A percentile compares a stretch with the other conserved stretches of the same genome.
These are phyloP conservation scores for Phytophthora agathidicida DNA, from an alignment of 352 stramenopile species.

Conservation along the genomic window DNA sequence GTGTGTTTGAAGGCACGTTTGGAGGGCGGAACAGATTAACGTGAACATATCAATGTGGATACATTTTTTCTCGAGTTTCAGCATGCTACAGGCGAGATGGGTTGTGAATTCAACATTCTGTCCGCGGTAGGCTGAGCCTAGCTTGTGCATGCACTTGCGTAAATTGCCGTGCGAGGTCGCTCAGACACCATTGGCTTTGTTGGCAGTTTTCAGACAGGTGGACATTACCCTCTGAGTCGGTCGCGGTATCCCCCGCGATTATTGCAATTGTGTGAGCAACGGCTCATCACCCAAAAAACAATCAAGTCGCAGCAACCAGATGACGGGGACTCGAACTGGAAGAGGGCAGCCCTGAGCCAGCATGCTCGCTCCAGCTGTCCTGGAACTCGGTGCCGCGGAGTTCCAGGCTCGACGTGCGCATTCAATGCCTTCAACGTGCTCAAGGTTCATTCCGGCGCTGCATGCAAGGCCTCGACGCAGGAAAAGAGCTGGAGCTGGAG, in stretches of 20 bases:
- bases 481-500: conserved; percentile 25
- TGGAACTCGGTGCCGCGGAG: conserved; percentile 3
- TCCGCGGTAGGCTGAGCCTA: too few species aligned
- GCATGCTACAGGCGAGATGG: too few species aligned
- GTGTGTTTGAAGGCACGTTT: too few species aligned
- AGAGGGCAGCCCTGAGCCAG: too few species aligned
- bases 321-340: neutral
- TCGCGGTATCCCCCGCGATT: conserved; percentile 5
- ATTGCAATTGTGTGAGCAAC: conserved; percentile 27
- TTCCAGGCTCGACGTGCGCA: conserved; percentile 5
- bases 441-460: conserved; percentile 5
- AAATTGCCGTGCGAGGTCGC: too few species aligned
- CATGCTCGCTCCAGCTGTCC: conserved; percentile 6
- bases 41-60: too few species aligned
- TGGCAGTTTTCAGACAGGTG: too few species aligned
- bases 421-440: conserved; percentile 3
- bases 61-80: too few species aligned
- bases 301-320: conserved; percentile 32
- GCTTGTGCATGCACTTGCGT: too few species aligned
- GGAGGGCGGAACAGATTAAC: too few species aligned
- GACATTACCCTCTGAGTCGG: neutral
- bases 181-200: too few species aligned
- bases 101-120: too few species aligned
- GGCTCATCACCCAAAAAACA: conserved; percentile 18
- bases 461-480: conserved; percentile 1